Evolutionary conservation across 768 basidiomycete species (phyloP), one percentile per base, ranked within the genome.

Genomic region (Epithele typhae): DNA sequence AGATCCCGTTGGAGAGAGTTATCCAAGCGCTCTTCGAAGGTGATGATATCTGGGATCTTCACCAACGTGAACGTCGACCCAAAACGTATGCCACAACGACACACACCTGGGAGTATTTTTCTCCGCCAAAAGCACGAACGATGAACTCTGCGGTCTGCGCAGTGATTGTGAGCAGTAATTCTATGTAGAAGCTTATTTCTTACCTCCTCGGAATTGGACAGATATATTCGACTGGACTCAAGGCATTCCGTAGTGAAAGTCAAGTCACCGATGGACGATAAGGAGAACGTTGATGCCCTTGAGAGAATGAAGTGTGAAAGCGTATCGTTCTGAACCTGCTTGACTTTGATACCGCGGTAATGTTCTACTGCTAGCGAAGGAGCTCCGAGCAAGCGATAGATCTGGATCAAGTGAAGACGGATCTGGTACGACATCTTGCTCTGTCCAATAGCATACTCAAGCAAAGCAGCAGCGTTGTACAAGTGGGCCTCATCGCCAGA

Each of bases 281-380:
- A 67, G 3, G 88, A 90, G 69, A 91, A 94, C 0, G 82, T 87
- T 18, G 82, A 79, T 10, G 84, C 78, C 18, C 92, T 78, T 17
- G 87, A 80, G 34, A 92, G 75, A 42, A 92, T 65, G 45, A 90
- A 77, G 60, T 95, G 89, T 1, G 89, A 90, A 7, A 96, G 71
- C 1, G 93, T 95, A 58, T 96, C 93, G 47, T 85, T 78, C 61
- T 95, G 92, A 19, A 94, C 77, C 57, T 90, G 86, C 62, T 92
- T 92, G 51, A 89, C 71, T 50, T 82, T 80, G 70, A 94, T 73
- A 19, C 71, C 68, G 23, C 81, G 80, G 61, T 91, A 94, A 58
- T 93, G 90, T 44, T 89, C 83, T 52, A 92, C 54, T 3, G 88
- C 83, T 34, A 80, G 65, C 4, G 80, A 76, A 0, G 90, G 74